Evolutionary conservation across 306 rosid species (phyloP), one percentile per base, ranked within the genome.

Genomic region (Castanospermum australe): DNA sequence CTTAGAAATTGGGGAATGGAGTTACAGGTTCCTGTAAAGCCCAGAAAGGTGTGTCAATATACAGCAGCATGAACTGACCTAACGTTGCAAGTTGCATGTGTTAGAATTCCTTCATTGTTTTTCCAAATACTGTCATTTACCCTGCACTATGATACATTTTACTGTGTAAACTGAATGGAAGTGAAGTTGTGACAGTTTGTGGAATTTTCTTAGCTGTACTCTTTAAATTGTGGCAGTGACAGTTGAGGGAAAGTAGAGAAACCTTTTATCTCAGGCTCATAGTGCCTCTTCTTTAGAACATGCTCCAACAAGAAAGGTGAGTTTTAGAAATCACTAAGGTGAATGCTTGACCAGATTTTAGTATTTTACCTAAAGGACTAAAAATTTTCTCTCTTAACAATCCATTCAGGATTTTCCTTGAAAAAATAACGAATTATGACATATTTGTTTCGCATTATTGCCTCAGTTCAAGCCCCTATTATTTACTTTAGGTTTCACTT

Each of bases 31-130:
- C 97, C 97, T 36, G 87, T 94, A 50, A 88, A 56, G 83, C 98
- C 98, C 18, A 86, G 94, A 83, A 94, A 94, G 98, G 97, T 90
- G 71, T 73, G 90, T 83, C 12, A 61, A 38, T 30, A 55, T 71
- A 68, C 73, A 20, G 25, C 52, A 47, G 25, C 52, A 47, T 72
- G 20, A 72, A 50, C 20, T 63, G 48, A 61, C 77, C 44, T 69
- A n/a, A 67, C 57, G 70, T 63, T 81, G 67, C 30, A 67, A 57
- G 70, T 63, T 81, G 67, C 30, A 25, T 41, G 32, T 48, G 50
- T 83, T 50, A 38, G 36, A 76, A 65, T 76, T 67, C 50, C 42
- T 74, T 56, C 69, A 14, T 59, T 17, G 32, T 20, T 65, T 82
- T 64, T 17, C 13, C 39, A 5, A 57, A 47, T 71, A 67, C n/a